Conservation (phyloP, 805 yeast genomes). For the Candida nanaspora region DNA sequence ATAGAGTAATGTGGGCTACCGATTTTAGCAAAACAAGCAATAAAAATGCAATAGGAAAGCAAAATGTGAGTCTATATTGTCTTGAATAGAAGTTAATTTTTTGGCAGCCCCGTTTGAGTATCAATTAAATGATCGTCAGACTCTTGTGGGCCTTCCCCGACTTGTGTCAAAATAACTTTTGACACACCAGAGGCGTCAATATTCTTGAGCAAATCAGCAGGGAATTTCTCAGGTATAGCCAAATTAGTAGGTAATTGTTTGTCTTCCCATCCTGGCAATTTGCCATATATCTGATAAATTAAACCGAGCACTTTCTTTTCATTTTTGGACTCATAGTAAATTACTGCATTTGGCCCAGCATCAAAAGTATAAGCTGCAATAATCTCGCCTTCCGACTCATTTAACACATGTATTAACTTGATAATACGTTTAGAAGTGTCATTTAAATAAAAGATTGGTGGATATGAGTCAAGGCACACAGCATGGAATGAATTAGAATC, state of each 20-base stretch:
- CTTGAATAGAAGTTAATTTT: slow-evolving; percentile 10
- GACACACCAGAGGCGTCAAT: slow-evolving; percentile 53
- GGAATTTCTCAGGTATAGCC: slow-evolving; percentile 15
- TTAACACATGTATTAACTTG: slow-evolving; percentile 70
- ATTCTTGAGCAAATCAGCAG: slow-evolving; percentile 19
- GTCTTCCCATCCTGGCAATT: slow-evolving; percentile 63
- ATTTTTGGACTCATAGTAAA: slow-evolving; percentile 75
- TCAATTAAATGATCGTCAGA: slow-evolving; percentile 51
- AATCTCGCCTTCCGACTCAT: slow-evolving; percentile 54
- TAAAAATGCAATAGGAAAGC: neutral
- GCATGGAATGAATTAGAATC: slow-evolving; percentile 98
- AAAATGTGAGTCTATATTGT: neutral
- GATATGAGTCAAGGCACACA: slow-evolving; percentile 90
- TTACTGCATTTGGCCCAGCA: slow-evolving; percentile 98
- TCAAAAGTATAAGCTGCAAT: slow-evolving; percentile 97
- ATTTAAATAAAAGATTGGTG: slow-evolving; percentile 91
- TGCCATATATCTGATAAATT: slow-evolving; percentile 50
- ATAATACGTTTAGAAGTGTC: slow-evolving; percentile 84
- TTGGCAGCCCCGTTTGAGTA: slow-evolving; percentile 54
- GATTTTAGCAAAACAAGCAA: too few species aligned
- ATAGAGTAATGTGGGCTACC: too few species aligned
- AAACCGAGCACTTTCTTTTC: slow-evolving; percentile 70
- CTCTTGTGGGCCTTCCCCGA: slow-evolving; percentile 81
- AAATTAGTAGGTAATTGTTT: slow-evolving; percentile 6
- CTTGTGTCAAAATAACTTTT: slow-evolving; percentile 74